These are phyloP conservation scores for Ophiostoma populinum DNA, from an alignment of 2,329 filamentous ascomycete species.

Conservation along the genomic window DNA sequence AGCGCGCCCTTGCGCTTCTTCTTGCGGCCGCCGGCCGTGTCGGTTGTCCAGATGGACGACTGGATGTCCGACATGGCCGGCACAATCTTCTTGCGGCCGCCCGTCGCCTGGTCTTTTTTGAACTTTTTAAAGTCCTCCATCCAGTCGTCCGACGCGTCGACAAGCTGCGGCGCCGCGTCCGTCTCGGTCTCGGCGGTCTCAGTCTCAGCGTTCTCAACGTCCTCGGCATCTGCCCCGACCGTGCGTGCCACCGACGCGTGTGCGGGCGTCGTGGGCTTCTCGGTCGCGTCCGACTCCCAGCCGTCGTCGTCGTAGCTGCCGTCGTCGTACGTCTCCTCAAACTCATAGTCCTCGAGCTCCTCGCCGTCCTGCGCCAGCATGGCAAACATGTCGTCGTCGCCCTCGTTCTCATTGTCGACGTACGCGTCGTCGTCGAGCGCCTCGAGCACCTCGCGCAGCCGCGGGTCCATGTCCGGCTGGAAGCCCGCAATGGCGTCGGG, in stretches of 20 bases:
- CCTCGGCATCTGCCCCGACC: no score
- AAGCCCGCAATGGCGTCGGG: slow-evolving; percentile 87
- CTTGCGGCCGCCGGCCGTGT: slow-evolving; percentile 58
- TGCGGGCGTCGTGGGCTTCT: slow-evolving; percentile 35
- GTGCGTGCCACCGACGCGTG: no score
- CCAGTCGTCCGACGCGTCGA: slow-evolving; percentile 47
- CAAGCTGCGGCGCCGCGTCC: slow-evolving; percentile 26
- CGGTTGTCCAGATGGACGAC: slow-evolving; percentile 56
- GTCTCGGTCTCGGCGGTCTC: neutral
- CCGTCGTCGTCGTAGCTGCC: slow-evolving; percentile 55
- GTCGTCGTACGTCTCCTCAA: slow-evolving; percentile 46
- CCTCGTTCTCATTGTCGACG: slow-evolving; percentile 60
- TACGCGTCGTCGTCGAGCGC: slow-evolving; percentile 91
- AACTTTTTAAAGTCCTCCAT: slow-evolving; percentile 86
- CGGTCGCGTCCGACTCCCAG: slow-evolving; percentile 90
- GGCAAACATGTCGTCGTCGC: slow-evolving; percentile 75
- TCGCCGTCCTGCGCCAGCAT: slow-evolving; percentile 26
- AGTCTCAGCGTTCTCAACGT: neutral
- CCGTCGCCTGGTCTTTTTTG: slow-evolving; percentile 51
- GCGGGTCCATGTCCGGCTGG: slow-evolving; percentile 93
- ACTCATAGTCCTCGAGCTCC: slow-evolving; percentile 51
- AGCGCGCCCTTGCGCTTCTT: slow-evolving; percentile 95
- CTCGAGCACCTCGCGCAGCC: slow-evolving; percentile 77
- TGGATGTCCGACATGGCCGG: slow-evolving; percentile 45
- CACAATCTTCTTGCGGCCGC: slow-evolving; percentile 16